Conservation (phyloP, 2,329 filamentous ascomycete species). For the Rhexocercosporidium sp. region DNA sequence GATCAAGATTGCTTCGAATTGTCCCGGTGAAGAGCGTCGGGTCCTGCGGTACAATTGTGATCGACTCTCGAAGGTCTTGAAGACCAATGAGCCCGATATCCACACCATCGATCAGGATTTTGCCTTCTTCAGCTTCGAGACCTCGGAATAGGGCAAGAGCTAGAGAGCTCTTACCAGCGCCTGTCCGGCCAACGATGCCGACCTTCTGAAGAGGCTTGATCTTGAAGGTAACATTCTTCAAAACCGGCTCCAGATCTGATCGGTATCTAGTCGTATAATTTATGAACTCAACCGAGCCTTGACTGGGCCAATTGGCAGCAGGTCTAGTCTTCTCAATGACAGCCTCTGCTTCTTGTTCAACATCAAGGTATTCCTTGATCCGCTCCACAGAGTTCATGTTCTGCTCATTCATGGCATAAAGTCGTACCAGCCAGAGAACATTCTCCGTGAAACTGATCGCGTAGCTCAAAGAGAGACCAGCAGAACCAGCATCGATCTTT, state of each 20-base stretch:
- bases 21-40: slow-evolving; percentile 94
- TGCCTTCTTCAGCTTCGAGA: slow-evolving; percentile 86
- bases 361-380: slow-evolving; percentile 94
- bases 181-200: slow-evolving; percentile 93
- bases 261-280: slow-evolving; percentile 90
- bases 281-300: slow-evolving; percentile 86
- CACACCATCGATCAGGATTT: slow-evolving; percentile 89
- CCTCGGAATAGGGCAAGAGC: slow-evolving; percentile 93
- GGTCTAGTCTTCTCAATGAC: slow-evolving; percentile 81
- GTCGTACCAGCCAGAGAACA: slow-evolving; percentile 91
- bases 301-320: slow-evolving; percentile 79
- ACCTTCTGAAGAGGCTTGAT: slow-evolving; percentile 89
- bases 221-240: slow-evolving; percentile 84
- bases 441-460: slow-evolving; percentile 97
- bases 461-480: slow-evolving; percentile 92
- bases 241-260: slow-evolving; percentile 82
- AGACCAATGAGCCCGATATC: slow-evolving; percentile 90
- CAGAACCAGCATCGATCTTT: slow-evolving; percentile 85
- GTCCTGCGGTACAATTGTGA: slow-evolving; percentile 98
- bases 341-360: slow-evolving; percentile 87
- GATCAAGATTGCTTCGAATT: slow-evolving; percentile 89
- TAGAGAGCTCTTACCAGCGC: slow-evolving; percentile 94
- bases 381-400: slow-evolving; percentile 99
- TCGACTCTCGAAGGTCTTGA: slow-evolving; percentile 89
- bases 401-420: slow-evolving; percentile 95